Evolutionary conservation across 768 basidiomycete species (phyloP).

Genomic region (Auricularia sp.): DNA sequence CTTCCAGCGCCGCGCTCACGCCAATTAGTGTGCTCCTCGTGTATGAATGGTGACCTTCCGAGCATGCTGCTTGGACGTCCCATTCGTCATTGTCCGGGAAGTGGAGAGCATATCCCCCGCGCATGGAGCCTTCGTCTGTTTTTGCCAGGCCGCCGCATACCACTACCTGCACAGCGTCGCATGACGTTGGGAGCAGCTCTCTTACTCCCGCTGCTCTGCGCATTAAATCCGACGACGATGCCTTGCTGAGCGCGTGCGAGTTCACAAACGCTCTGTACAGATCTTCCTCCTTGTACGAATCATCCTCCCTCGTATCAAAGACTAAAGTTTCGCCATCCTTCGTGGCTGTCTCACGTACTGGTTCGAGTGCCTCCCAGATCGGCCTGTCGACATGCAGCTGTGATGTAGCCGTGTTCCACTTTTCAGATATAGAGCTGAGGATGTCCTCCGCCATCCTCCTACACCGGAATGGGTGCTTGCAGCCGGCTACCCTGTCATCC

Average conservation of each 20-base stretch:
- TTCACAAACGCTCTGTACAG: no score
- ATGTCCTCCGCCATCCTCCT: not conserved
- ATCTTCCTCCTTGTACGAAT: no score
- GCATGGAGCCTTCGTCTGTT: not conserved
- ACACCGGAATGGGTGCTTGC: not conserved
- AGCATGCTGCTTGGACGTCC: not conserved
- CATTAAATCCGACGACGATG: no score
- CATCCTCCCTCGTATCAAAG: no score
- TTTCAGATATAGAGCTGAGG: not conserved
- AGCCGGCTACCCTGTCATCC: not conserved
- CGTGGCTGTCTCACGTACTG: not conserved
- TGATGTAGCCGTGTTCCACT: not conserved
- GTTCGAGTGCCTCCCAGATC: not conserved
- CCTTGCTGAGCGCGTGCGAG: no score
- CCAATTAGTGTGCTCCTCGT: not conserved
- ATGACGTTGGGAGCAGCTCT: not conserved
- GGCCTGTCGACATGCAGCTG: not conserved
- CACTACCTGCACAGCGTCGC: not conserved
- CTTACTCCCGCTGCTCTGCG: no score
- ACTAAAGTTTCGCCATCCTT: not conserved
- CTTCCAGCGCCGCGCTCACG: not conserved
- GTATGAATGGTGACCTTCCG: not conserved
- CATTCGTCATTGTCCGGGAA: not conserved
- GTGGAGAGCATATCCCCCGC: not conserved
- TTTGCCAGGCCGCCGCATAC: not conserved